Base-by-base conservation (phyloP, 1,284 basidiomycete species). In the Trametes pubescens region DNA sequence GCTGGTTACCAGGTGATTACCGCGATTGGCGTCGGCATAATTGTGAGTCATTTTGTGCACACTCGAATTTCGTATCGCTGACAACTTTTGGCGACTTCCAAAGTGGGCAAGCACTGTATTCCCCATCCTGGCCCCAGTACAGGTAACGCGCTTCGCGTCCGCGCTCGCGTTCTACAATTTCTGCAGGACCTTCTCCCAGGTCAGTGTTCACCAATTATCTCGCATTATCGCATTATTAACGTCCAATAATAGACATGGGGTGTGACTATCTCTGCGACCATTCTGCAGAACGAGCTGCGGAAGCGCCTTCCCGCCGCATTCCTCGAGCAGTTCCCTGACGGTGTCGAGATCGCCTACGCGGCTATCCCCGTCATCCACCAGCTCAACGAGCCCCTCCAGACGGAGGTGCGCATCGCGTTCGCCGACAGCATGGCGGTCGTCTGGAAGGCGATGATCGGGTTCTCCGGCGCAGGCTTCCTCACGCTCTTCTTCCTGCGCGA, bases 211-310 rank as follows among this genome's bases (percentile, higher is more conserved):
- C 21, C 3, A 22, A 26, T 46, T 2, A 16, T 14, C 43, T 6
- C 1, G 11, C 21, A 9, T 35, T 21, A 2, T 14, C 18, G n/a
- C 21, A n/a, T 16, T 46, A 18, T 11, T 21, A 2, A 5, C 3
- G 11, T 7, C 4, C 5, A 21, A 34, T 13, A n/a, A n/a, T 57
- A 77, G 75, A 71, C 72, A 6, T 76, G 75, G 74, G 77, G 76
- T 37, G 51, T 77, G 43, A 71, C 71, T 10, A 71, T 76, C 51
- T 72, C 71, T 5, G 47, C 44, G n/a, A 68, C 68, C 0, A 67
- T 78, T 40, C 71, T 78, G 3, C 75, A 77, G 60, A 76, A 73
- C 55, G 63, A 72, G 55, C 74, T 78, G 2, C 57, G 65, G 8
- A 61, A 61, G 34, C 65, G 57, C 9, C 71, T 76, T 4, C 75